Conservation (phyloP, 2,329 filamentous ascomycete genomes). For the Verticillium klebahnii region DNA sequence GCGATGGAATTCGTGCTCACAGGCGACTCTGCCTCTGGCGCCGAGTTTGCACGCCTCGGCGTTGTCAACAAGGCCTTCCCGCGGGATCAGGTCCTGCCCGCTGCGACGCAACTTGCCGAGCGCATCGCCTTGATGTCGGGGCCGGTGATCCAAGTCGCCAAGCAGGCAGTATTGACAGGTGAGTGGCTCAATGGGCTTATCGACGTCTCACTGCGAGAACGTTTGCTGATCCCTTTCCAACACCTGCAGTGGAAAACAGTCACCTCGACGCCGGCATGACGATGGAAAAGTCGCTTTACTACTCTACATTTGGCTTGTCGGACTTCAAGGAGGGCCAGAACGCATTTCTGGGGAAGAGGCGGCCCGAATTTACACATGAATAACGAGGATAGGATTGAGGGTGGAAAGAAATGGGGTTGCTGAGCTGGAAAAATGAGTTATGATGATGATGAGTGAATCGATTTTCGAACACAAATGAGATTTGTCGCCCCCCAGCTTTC, state of each 20-base stretch:
- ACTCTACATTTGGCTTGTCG: constrained; percentile 28
- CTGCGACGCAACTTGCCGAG: constrained; percentile 30
- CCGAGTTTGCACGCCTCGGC: constrained; percentile 32
- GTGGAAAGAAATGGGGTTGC: too few species aligned
- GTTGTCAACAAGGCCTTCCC: constrained; percentile 32
- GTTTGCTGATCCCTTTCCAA: constrained; percentile 10
- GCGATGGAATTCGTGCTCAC: constrained; percentile 43
- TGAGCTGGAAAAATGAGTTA: too few species aligned
- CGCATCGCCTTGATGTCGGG: constrained; percentile 33
- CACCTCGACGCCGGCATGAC: constrained; percentile 33
- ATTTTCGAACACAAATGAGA: too few species aligned
- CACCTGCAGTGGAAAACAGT: constrained; percentile 32
- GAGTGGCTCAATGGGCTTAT: constrained; percentile 10
- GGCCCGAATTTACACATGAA: constrained; percentile 18
- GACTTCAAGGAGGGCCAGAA: constrained; percentile 36
- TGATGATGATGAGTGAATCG: too few species aligned
- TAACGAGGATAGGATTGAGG: background rate
- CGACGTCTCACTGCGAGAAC: constrained; percentile 1
- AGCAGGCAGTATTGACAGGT: constrained; percentile 37
- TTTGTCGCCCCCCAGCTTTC: too few species aligned
- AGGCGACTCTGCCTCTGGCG: constrained; percentile 28
- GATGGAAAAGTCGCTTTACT: constrained; percentile 29
- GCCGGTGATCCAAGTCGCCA: constrained; percentile 34
- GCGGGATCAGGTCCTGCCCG: constrained; percentile 27
- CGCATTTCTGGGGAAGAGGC: constrained; percentile 35